These are phyloP conservation scores for Candida wancherniae DNA, from an alignment of 805 yeast genomes.

Conservation along the genomic window DNA sequence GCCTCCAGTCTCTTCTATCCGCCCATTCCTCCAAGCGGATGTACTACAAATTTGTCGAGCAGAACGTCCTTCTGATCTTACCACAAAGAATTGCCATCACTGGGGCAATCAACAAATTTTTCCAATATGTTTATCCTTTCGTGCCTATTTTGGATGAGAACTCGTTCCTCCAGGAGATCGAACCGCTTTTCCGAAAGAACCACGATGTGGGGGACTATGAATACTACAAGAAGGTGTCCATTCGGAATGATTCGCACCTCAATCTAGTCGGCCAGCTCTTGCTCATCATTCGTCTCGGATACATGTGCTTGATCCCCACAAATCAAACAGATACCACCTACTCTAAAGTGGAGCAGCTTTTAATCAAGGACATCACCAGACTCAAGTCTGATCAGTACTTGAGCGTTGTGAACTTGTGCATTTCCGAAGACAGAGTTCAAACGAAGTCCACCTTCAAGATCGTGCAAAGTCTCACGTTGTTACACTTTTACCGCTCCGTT, in stretches of 20 bases:
- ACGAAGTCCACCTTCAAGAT: conserved; percentile 30
- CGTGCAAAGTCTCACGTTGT: conserved; percentile 31
- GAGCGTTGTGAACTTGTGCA: conserved; percentile 31
- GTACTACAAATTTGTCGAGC: conserved; percentile 25
- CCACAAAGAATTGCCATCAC: conserved; percentile 25
- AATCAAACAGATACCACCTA: conserved; percentile 25
- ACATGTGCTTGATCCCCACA: conserved; percentile 36
- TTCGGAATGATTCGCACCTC: conserved; percentile 30
- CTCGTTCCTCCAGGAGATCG: conserved; percentile 23
- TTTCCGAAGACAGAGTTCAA: conserved; percentile 27
- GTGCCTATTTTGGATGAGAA: conserved; percentile 33
- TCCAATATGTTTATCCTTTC: conserved; percentile 38
- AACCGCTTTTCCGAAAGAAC: conserved; percentile 15
- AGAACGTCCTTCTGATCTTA: conserved; percentile 25
- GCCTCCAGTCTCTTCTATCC: conserved; percentile 20
- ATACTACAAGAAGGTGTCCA: conserved; percentile 18
- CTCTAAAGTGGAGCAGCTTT: conserved; percentile 21
- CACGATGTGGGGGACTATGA: conserved; percentile 13
- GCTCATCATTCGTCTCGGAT: conserved; percentile 31
- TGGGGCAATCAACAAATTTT: conserved; percentile 28
- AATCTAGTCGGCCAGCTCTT: conserved; percentile 27
- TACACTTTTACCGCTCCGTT: conserved; percentile 32
- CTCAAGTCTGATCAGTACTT: conserved; percentile 25
- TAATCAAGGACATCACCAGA: conserved; percentile 28
- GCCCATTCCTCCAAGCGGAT: conserved; percentile 19